Percentiles rank a stretch among this genome's conserved stretches.
Conservation (phyloP, 371 early-diverging fungal species). For the Dichotomocladium elegans region DNA sequence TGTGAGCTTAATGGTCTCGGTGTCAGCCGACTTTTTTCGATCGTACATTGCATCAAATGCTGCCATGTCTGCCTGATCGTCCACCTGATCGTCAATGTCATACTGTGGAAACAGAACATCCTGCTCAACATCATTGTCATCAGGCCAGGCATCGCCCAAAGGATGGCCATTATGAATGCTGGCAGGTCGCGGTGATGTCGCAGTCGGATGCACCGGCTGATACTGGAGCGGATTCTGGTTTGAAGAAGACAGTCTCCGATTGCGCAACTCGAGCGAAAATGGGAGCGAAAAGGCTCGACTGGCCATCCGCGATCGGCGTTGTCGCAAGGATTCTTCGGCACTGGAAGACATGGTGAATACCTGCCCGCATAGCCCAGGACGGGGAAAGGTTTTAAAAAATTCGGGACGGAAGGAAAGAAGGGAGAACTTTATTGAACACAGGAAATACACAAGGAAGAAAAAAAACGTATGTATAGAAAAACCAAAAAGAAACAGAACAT, state of each 20-base stretch:
- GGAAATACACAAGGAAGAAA: too few relatives aligned
- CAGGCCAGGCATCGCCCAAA: background rate
- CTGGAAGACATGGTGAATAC: too few relatives aligned
- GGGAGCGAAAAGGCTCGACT: slow-evolving; percentile 9
- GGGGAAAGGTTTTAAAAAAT: too few relatives aligned
- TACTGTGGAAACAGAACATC: slow-evolving; percentile 39
- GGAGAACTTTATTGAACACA: too few relatives aligned
- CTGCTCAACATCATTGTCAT: slow-evolving; percentile 23
- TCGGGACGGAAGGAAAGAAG: too few relatives aligned
- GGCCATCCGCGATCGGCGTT: slow-evolving; percentile 1
- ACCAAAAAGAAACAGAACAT: too few relatives aligned
- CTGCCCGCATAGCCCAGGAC: too few relatives aligned
- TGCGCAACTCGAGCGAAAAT: background rate
- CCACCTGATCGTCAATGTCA: slow-evolving; percentile 3
- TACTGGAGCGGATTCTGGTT: background rate
- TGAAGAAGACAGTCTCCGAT: background rate
- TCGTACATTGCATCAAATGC: slow-evolving; percentile 29
- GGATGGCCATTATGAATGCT: background rate
- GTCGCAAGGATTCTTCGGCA: background rate
- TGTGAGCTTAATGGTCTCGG: slow-evolving; percentile 20
- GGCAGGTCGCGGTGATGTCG: background rate
- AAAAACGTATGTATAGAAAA: too few relatives aligned
- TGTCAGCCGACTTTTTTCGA: slow-evolving; percentile 18
- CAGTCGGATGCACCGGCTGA: background rate
- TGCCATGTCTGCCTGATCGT: slow-evolving; percentile 24